A percentile compares a stretch with the other conserved stretches of the same genome.
Conservation (phyloP, 305 asterid species). For the Fraxinus paxiana region DNA sequence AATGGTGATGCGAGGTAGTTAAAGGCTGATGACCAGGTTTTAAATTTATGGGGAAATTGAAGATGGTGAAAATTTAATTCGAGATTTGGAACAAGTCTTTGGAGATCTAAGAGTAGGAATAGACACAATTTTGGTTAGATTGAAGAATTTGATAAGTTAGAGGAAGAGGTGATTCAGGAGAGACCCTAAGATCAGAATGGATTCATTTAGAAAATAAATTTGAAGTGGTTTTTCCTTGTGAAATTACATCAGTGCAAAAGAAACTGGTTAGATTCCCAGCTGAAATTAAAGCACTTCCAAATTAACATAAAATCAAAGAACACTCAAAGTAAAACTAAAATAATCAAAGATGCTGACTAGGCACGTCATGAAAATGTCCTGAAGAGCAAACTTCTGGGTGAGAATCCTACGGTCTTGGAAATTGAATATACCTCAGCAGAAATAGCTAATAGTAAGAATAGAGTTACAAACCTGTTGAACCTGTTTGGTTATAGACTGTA, state of each 20-base stretch:
- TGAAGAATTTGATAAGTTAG: background rate
- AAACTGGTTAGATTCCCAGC: constrained; percentile 11
- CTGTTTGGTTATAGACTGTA: constrained; percentile 80
- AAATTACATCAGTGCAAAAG: background rate
- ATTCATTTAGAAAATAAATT: background rate
- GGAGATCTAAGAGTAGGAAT: background rate
- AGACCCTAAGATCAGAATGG: background rate
- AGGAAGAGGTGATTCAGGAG: background rate
- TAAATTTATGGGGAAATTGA: background rate
- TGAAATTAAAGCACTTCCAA: background rate
- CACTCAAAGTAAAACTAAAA: background rate
- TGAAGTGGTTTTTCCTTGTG: background rate
- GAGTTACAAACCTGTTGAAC: constrained; percentile 73
- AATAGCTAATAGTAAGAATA: constrained; percentile 19
- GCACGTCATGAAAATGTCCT: constrained; percentile 12
- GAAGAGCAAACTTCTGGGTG: constrained; percentile 13
- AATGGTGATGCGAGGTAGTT: background rate
- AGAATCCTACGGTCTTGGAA: constrained; percentile 9
- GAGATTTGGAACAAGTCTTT: background rate
- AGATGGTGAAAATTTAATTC: background rate
- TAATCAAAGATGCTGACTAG: constrained; percentile 7
- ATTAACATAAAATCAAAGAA: background rate
- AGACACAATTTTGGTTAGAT: background rate
- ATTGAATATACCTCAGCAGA: constrained; percentile 3
- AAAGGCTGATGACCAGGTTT: background rate